Conservation (phyloP, 805 yeast genomes). For the Yamadazyma kitorensis region DNA sequence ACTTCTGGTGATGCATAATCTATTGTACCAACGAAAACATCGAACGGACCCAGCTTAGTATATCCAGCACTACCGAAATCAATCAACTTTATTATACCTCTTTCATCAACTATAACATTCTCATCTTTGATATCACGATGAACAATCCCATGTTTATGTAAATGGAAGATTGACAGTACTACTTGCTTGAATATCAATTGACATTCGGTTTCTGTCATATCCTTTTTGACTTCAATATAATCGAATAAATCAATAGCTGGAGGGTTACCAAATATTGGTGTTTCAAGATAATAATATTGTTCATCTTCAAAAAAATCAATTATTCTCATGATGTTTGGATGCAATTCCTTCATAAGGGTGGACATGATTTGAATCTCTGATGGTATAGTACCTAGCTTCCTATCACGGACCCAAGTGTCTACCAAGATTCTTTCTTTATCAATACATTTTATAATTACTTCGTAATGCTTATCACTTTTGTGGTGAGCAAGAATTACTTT, state of each 20-base stretch:
- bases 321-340: constrained; percentile 81
- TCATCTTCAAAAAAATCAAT: constrained; percentile 93
- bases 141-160: constrained; percentile 82
- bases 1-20: constrained; percentile 99
- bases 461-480: constrained; percentile 57
- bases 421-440: constrained; percentile 90
- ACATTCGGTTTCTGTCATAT: constrained; percentile 78
- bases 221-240: constrained; percentile 78
- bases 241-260: constrained; percentile 95
- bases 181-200: constrained; percentile 76
- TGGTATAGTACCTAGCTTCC: constrained; percentile 88
- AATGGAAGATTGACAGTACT: constrained; percentile 72
- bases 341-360: constrained; percentile 70
- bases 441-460: constrained; percentile 81
- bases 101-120: constrained; percentile 81
- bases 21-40: constrained; percentile 94
- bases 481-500: constrained; percentile 80
- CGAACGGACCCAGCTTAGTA: constrained; percentile 88
- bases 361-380: constrained; percentile 95
- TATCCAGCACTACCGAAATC: constrained; percentile 97
- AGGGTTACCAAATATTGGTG: constrained; percentile 84
- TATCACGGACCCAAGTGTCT: constrained; percentile 96
- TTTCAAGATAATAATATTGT: constrained; percentile 84
- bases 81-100: constrained; percentile 78
- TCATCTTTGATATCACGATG: constrained; percentile 97